phyloP scores from a whole-genome alignment of 495 filamentous ascomycete species.

The Hypoxylon lienhwacheense region DNA sequence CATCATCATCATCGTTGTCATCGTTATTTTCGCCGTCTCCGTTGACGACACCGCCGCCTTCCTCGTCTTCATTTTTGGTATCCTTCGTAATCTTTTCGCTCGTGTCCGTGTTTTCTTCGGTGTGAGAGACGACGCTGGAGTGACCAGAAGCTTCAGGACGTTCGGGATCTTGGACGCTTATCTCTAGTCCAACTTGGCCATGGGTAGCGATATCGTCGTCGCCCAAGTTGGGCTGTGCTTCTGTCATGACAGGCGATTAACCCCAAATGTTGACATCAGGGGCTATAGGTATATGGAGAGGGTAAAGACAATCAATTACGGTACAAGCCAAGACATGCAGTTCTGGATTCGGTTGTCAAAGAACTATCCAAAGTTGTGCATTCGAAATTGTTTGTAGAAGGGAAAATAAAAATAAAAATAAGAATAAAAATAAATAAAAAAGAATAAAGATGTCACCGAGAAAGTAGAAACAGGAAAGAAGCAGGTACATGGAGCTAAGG shows the following conservation, averaged over 20 bases:
- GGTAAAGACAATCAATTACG: background rate
- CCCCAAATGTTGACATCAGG: constrained; percentile 16
- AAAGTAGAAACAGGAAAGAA: too few relatives aligned
- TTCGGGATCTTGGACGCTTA: constrained; percentile 6
- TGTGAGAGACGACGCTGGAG: background rate
- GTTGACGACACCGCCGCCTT: constrained; percentile 26
- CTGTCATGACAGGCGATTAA: constrained; percentile 46
- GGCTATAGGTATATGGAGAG: background rate
- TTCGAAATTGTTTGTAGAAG: background rate
- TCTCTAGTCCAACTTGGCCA: constrained; percentile 22
- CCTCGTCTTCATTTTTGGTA: constrained; percentile 12
- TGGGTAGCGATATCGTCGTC: constrained; percentile 26
- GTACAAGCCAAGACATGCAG: background rate
- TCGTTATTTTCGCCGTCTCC: constrained; percentile 39
- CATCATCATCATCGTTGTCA: constrained; percentile 43
- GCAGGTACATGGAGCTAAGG: background rate
- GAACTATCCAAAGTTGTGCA: background rate
- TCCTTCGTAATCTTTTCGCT: constrained; percentile 1
- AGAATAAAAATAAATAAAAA: too few relatives aligned
- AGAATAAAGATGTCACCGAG: background rate
- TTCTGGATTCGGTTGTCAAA: background rate
- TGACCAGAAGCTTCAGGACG: constrained; percentile 2
- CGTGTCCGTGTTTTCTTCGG: background rate
- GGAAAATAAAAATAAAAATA: too few relatives aligned
- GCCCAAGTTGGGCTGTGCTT: constrained; percentile 46